A percentile compares a stretch with the other conserved stretches of the same genome.
Evolutionary conservation across 306 rosid species (phyloP).

Genomic region (Argentina anserina): DNA sequence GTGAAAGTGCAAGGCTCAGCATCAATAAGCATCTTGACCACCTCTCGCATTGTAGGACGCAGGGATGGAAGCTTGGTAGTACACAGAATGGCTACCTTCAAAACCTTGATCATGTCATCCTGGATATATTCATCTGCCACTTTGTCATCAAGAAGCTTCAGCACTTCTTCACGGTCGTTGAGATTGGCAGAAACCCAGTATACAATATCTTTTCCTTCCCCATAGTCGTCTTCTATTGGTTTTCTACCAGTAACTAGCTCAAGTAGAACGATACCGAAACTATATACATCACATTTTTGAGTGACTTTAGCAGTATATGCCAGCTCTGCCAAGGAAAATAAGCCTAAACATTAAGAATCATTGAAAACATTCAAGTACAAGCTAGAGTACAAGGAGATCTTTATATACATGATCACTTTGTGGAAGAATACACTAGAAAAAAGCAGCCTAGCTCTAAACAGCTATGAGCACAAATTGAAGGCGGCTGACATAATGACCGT

Average conservation of each 20-base stretch:
- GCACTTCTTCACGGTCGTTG: constrained; percentile 44
- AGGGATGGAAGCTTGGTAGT: constrained; percentile 71
- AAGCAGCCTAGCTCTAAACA: not conserved
- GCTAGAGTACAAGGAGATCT: not conserved
- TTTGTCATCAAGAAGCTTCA: constrained; percentile 57
- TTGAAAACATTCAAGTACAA: not conserved
- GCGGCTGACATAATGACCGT: not conserved
- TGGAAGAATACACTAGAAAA: not conserved
- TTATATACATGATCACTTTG: not conserved
- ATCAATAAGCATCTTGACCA: constrained; percentile 72
- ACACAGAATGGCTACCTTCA: constrained; percentile 78
- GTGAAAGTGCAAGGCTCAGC: constrained; percentile 51
- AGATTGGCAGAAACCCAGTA: constrained; percentile 74
- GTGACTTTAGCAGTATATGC: constrained; percentile 72
- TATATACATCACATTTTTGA: constrained; percentile 85
- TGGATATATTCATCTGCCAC: constrained; percentile 39
- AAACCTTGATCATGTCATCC: constrained; percentile 64
- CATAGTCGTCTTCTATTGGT: constrained; percentile 75
- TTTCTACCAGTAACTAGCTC: constrained; percentile 79
- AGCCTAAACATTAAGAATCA: not conserved
- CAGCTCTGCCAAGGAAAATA: constrained; percentile 53
- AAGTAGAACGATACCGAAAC: constrained; percentile 82
- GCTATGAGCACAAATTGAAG: not conserved
- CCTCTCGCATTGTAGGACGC: constrained; percentile 94
- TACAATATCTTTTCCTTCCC: constrained; percentile 88